Evolutionary conservation across 176 grass and related monocot species (phyloP), one percentile per base, ranked within the genome.

Genomic region (Musa itinerans): DNA sequence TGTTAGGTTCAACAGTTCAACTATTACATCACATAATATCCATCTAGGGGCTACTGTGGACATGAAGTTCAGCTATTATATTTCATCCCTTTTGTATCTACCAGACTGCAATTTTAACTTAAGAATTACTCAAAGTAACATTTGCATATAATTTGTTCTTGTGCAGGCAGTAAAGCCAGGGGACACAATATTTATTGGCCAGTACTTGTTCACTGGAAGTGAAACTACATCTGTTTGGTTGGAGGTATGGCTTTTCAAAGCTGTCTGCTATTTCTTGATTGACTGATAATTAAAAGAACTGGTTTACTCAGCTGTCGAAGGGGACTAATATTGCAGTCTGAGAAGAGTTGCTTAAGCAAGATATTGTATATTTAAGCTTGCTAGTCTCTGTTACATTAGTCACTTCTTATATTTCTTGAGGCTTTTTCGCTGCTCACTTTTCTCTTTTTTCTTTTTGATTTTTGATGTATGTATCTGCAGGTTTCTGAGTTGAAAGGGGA

Each of bases 181-280:
- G 53, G 96, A 81, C 72, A 92, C 96, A 2, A 99, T 99, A 86
- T 99, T 99, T 77, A 90, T 99, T 16, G 96, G 96, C 0, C 96
- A 99, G 75, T 99, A 99, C 61, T 83, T 99, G 84, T 99, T 99
- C 84, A 99, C 96, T n/a, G 96, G 96, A 17, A 95, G 96, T 15
- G 96, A 99, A 81, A 99, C 91, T 80, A 99, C 96, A 76, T 99
- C 91, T 68, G 96, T 94, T 76, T 99, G 96, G 96, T 79, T 99
- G 80, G 86, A 99, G 91, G 96, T 99, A 80, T 21, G 43, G 11
- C 8, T 26, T 72, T 27, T 9, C 2, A 17, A 22, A 10, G 43
- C 53, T 69, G 43, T 15, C 23, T 58, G 63, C 24, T 24, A 24
- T 24, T 24, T 24, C 24, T 24, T 24, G 5, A 57, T 17, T 34